Percentiles rank a stretch among this genome's conserved stretches.
phyloP scores from a whole-genome alignment of 2,329 filamentous ascomycete species.

The Zarea fungicola region DNA sequence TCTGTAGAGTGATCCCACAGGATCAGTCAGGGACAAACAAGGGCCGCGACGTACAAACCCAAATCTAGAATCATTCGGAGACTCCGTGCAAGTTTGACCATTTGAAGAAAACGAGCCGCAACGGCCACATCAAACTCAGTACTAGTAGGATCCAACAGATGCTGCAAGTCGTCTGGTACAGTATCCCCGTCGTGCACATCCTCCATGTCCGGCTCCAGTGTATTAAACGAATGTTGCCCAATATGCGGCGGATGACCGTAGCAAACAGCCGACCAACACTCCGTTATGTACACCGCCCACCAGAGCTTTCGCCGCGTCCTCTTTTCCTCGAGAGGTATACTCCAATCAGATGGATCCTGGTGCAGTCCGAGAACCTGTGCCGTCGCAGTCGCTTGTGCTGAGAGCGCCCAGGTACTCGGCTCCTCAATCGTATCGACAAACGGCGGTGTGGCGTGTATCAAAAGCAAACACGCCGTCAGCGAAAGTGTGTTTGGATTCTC shows the following conservation, averaged over 20 bases:
- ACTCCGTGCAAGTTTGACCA: conserved; percentile 26
- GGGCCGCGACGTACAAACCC: conserved; percentile 25
- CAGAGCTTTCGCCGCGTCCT: conserved; percentile 38
- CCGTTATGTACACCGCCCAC: conserved; percentile 39
- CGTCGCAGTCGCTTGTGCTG: conserved; percentile 37
- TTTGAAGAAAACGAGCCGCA: conserved; percentile 34
- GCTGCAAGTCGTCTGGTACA: conserved; percentile 28
- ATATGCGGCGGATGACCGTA: conserved; percentile 45
- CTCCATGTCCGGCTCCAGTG: conserved; percentile 32
- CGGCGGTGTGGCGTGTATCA: conserved; percentile 40
- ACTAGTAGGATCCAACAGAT: conserved; percentile 30
- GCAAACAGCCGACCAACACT: conserved; percentile 41
- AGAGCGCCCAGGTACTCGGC: conserved; percentile 38
- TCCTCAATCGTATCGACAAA: conserved; percentile 42
- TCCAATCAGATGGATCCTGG: conserved; percentile 37
- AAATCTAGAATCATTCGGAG: conserved; percentile 29
- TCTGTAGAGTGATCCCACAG: no score
- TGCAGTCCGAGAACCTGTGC: conserved; percentile 43
- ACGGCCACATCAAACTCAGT: conserved; percentile 28
- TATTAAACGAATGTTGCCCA: conserved; percentile 34
- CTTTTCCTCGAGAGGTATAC: conserved; percentile 37
- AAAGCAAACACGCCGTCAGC: conserved; percentile 41
- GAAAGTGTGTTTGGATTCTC: conserved; percentile 42
- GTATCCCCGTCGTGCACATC: conserved; percentile 40
- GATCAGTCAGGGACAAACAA: no score